These are phyloP conservation scores for Erigeron philadelphicus DNA, from an alignment of 140 eudicot genomes.

Conservation along the genomic window DNA sequence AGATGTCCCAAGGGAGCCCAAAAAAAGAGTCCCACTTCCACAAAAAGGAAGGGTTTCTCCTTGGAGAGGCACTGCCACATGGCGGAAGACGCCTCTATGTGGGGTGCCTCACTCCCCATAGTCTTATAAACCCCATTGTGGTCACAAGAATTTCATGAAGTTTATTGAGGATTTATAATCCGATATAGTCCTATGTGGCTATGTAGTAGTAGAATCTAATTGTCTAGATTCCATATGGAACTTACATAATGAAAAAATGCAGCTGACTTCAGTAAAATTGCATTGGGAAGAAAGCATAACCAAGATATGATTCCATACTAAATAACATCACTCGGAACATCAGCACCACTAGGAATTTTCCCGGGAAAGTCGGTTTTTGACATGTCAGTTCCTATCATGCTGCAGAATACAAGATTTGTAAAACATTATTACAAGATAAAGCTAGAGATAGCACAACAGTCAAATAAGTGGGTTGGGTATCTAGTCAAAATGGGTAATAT, in stretches of 20 bases:
- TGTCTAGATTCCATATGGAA: constrained; percentile 23
- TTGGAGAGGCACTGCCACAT: too few species aligned
- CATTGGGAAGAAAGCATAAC: not conserved
- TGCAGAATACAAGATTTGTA: constrained; percentile 31
- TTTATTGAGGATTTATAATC: not conserved
- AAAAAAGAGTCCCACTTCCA: too few species aligned
- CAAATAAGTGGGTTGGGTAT: not conserved
- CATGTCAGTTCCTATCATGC: constrained; percentile 48
- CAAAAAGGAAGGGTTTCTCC: too few species aligned
- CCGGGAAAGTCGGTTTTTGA: constrained; percentile 70
- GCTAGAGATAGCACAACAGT: not conserved
- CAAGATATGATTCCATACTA: constrained; percentile 19
- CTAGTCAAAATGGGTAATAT: not conserved
- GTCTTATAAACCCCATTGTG: not conserved
- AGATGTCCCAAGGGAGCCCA: too few species aligned
- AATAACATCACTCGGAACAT: constrained; percentile 62
- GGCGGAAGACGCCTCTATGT: too few species aligned
- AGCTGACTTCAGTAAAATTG: not conserved
- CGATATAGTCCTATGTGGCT: not conserved
- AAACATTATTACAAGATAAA: not conserved
- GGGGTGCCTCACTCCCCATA: not conserved
- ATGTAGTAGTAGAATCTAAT: not conserved
- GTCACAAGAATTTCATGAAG: constrained; percentile 15
- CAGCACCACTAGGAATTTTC: constrained; percentile 75
- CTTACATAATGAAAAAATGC: constrained; percentile 19